These are phyloP conservation scores for Pestalotiopsis fici DNA, from an alignment of 2,329 filamentous ascomycete species.

Conservation along the genomic window DNA sequence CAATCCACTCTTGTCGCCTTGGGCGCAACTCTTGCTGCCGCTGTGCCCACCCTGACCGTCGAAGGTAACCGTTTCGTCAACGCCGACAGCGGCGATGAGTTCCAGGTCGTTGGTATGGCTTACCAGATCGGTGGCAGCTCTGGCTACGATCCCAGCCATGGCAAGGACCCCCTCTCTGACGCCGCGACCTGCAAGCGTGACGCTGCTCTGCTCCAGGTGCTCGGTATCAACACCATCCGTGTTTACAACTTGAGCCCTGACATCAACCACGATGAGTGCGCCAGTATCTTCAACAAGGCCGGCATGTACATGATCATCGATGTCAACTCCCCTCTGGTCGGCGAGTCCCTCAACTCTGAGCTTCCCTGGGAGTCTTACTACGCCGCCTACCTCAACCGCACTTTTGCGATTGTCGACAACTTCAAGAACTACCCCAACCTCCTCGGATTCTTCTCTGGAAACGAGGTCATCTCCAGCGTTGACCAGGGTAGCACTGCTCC, in stretches of 20 bases:
- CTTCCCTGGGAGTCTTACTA: conserved; percentile 63
- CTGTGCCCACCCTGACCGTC: conserved; percentile 59
- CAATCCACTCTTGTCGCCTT: conserved; percentile 52
- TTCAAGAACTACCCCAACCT: conserved; percentile 70
- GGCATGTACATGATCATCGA: conserved; percentile 72
- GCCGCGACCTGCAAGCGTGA: conserved; percentile 61
- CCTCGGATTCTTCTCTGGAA: conserved; percentile 51
- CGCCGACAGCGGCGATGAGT: conserved; percentile 56
- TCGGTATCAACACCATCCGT: conserved; percentile 68
- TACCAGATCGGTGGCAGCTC: conserved; percentile 70
- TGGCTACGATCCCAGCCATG: conserved; percentile 56
- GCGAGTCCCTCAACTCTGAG: conserved; percentile 56
- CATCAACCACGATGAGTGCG: conserved; percentile 67
- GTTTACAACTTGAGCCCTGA: conserved; percentile 70
- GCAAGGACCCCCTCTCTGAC: conserved; percentile 62
- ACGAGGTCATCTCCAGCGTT: conserved; percentile 54
- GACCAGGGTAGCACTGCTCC: conserved; percentile 61
- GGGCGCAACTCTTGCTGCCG: conserved; percentile 52
- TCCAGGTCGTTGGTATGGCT: conserved; percentile 68
- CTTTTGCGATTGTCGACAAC: conserved; percentile 66
- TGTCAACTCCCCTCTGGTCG: conserved; percentile 65
- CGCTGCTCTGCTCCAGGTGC: conserved; percentile 64
- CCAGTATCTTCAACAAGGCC: conserved; percentile 67
- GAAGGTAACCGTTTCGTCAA: conserved; percentile 62
- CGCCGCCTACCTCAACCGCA: conserved; percentile 62